phyloP scores from a whole-genome alignment of 129 eudicot genomes.

The Saposhnikovia divaricata region DNA sequence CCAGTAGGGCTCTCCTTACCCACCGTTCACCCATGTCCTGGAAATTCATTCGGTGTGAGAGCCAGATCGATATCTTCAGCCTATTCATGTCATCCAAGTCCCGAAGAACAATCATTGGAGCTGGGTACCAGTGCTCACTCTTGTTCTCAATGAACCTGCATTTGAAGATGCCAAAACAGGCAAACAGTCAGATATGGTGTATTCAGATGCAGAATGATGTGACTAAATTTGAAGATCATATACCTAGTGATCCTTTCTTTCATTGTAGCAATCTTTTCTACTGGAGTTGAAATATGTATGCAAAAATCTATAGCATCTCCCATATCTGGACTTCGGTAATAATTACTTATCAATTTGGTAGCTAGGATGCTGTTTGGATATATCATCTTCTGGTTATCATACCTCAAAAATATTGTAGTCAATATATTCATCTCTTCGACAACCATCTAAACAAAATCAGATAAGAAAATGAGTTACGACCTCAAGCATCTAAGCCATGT shows the following conservation, averaged over 20 bases:
- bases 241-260: slow-evolving; percentile 39
- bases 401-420: slow-evolving; percentile 44
- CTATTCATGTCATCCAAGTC: slow-evolving; percentile 39
- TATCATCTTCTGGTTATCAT: slow-evolving; percentile 36
- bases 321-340: slow-evolving; percentile 50
- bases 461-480: not conserved
- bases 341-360: slow-evolving; percentile 41
- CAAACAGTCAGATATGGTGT: not conserved
- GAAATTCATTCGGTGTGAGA: slow-evolving; percentile 43
- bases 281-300: slow-evolving; percentile 45
- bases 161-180: not conserved
- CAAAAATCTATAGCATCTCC: slow-evolving; percentile 47
- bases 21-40: slow-evolving; percentile 62
- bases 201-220: not conserved
- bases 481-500: slow-evolving; percentile 4
- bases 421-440: slow-evolving; percentile 55
- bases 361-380: slow-evolving; percentile 38
- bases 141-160: slow-evolving; percentile 45
- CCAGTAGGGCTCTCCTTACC: slow-evolving; percentile 42
- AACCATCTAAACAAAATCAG: slow-evolving; percentile 28
- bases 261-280: slow-evolving; percentile 35
- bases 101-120: slow-evolving; percentile 34
- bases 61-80: slow-evolving; percentile 42
- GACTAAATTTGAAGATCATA: not conserved
- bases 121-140: slow-evolving; percentile 52